phyloP scores from a whole-genome alignment of 2,329 filamentous ascomycete genomes.

The Daldinia eschscholtzii region DNA sequence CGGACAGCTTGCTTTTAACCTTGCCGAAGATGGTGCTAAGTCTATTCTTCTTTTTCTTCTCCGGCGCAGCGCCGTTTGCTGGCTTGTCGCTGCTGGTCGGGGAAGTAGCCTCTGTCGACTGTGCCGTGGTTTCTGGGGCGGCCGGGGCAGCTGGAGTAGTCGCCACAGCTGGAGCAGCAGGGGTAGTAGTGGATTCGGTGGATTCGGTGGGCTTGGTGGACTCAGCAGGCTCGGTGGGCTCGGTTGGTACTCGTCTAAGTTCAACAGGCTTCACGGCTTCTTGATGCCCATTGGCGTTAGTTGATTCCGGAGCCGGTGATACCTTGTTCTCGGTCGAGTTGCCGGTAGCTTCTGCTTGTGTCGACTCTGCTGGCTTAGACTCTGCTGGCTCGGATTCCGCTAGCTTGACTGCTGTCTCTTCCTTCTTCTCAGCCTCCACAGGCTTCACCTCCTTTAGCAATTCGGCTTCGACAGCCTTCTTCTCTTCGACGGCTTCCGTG shows the following conservation, averaged over 20 bases:
- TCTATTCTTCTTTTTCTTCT: slow-evolving; percentile 77
- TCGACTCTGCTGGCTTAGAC: slow-evolving; percentile 35
- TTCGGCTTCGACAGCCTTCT: slow-evolving; percentile 80
- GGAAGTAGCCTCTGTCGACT: slow-evolving; percentile 38
- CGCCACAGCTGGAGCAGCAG: slow-evolving; percentile 31
- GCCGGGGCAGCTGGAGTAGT: neutral
- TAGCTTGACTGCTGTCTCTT: slow-evolving; percentile 25
- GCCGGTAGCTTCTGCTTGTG: slow-evolving; percentile 29
- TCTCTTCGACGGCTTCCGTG: slow-evolving; percentile 77
- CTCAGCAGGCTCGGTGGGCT: slow-evolving; percentile 35
- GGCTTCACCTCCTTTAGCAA: slow-evolving; percentile 72
- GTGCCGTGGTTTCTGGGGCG: slow-evolving; percentile 11
- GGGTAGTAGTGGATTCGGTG: slow-evolving; percentile 20
- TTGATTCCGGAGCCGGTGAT: slow-evolving; percentile 42
- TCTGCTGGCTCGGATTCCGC: slow-evolving; percentile 38
- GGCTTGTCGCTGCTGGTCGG: slow-evolving; percentile 49
- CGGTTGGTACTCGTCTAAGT: slow-evolving; percentile 40
- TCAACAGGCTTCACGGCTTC: slow-evolving; percentile 40
- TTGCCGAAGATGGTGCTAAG: slow-evolving; percentile 73
- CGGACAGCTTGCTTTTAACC: slow-evolving; percentile 62
- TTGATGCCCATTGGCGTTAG: slow-evolving; percentile 43
- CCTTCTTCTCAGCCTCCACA: slow-evolving; percentile 49
- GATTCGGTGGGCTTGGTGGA: slow-evolving; percentile 8
- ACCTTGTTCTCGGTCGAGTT: slow-evolving; percentile 40
- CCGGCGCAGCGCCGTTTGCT: slow-evolving; percentile 54